A percentile compares a stretch with the other conserved stretches of the same genome.
Evolutionary conservation across 305 asterid genomes (phyloP).

Genomic region (Salvia sclarea): DNA sequence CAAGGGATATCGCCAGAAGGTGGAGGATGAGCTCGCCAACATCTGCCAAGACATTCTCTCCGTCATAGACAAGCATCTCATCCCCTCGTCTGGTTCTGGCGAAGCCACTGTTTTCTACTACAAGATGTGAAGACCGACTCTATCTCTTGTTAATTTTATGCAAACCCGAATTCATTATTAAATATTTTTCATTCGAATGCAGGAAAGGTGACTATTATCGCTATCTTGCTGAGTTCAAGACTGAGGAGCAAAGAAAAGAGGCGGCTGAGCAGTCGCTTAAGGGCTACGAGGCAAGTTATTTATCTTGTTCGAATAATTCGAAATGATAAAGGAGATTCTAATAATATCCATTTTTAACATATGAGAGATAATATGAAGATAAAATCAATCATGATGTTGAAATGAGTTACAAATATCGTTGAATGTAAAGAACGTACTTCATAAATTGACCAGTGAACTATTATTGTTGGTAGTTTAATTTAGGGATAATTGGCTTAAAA

Average conservation of each 20-base stretch:
- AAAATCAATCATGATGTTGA: too few relatives aligned
- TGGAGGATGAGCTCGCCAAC: conserved; percentile 77
- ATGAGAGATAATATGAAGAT: too few relatives aligned
- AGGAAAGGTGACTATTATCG: conserved; percentile 87
- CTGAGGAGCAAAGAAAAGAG: conserved; percentile 60
- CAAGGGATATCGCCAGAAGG: conserved; percentile 67
- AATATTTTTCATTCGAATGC: conserved; percentile 13
- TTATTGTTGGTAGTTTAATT: too few relatives aligned
- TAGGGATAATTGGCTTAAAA: too few relatives aligned
- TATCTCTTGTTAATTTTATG: neutral
- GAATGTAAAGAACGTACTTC: too few relatives aligned
- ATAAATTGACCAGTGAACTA: too few relatives aligned
- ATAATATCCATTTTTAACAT: too few relatives aligned
- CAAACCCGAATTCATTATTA: neutral
- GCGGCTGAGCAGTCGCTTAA: conserved; percentile 66
- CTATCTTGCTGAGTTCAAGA: conserved; percentile 74
- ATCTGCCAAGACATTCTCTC: conserved; percentile 78
- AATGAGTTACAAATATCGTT: too few relatives aligned
- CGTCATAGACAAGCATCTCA: conserved; percentile 72
- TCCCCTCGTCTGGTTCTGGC: conserved; percentile 72
- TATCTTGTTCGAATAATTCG: neutral
- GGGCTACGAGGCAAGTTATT: conserved; percentile 68
- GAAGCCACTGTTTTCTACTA: conserved; percentile 89
- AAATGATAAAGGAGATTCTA: neutral
- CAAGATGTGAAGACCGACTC: conserved; percentile 66